Conservation (phyloP, 2,329 filamentous ascomycete species). For the Fusarium falciforme region DNA sequence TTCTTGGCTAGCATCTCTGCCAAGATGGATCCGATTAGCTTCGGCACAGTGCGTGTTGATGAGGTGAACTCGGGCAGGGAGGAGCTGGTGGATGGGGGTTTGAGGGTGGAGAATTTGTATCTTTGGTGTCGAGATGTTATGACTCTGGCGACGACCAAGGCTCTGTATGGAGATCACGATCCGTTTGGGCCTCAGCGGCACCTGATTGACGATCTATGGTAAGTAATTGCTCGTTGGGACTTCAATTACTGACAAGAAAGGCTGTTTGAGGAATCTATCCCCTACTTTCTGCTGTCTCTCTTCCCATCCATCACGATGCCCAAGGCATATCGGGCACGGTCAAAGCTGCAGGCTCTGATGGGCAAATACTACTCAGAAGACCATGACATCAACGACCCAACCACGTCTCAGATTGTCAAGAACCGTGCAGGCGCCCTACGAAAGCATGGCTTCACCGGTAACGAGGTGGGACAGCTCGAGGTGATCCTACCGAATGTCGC, state of each 20-base stretch:
- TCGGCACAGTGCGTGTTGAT: background rate
- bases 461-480: conserved; percentile 47
- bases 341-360: conserved; percentile 42
- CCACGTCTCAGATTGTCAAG: conserved; percentile 41
- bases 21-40: conserved; percentile 25
- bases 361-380: conserved; percentile 46
- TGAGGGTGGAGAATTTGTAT: conserved; percentile 52
- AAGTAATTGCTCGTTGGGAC: background rate
- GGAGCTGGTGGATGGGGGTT: conserved; percentile 11
- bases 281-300: conserved; percentile 45
- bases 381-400: conserved; percentile 42
- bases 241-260: conserved; percentile 15
- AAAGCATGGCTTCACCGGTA: conserved; percentile 43
- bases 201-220: conserved; percentile 37
- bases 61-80: conserved; percentile 23
- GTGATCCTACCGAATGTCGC: conserved; percentile 45
- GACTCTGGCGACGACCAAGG: conserved; percentile 51
- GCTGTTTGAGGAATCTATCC: conserved; percentile 40
- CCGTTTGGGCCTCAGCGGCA: conserved; percentile 48
- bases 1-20: conserved; percentile 25
- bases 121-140: conserved; percentile 53
- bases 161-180: conserved; percentile 58
- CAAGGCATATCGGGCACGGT: conserved; percentile 45
- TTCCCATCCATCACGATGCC: conserved; percentile 46
- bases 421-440: conserved; percentile 45